Percentiles rank a stretch among this genome's conserved stretches.
These are phyloP conservation scores for Amniculicola lignicola DNA, from an alignment of 495 filamentous ascomycete genomes.

Conservation along the genomic window DNA sequence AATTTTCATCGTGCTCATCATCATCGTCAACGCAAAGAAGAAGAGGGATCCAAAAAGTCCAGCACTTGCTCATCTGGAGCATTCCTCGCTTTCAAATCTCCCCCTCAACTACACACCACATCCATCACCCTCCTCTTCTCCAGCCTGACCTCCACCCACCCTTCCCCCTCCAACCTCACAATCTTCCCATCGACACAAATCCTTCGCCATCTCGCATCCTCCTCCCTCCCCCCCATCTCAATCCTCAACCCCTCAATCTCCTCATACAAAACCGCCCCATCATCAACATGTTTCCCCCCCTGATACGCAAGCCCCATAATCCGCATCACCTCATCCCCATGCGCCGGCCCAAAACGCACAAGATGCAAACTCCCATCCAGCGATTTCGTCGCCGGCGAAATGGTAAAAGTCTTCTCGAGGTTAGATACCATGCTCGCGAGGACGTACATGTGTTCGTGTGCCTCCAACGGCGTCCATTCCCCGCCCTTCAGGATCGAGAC, in stretches of 20 bases:
- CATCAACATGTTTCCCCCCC: conserved; percentile 64
- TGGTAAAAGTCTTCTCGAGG: conserved; percentile 73
- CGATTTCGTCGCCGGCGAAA: conserved; percentile 66
- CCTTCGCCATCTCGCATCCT: conserved; percentile 68
- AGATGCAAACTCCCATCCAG: conserved; percentile 65
- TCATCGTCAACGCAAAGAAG: too few species aligned
- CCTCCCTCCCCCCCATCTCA: conserved; percentile 58
- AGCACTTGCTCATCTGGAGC: too few species aligned
- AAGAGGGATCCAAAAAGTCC: too few species aligned
- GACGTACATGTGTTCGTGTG: conserved; percentile 64
- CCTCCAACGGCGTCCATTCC: conserved; percentile 38
- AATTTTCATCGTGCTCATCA: too few species aligned
- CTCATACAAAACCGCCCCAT: conserved; percentile 63
- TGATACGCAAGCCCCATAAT: conserved; percentile 75
- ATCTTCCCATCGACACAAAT: conserved; percentile 89
- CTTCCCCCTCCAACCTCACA: conserved; percentile 63
- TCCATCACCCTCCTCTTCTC: conserved; percentile 34
- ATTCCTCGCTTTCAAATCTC: too few species aligned
- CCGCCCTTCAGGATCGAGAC: conserved; percentile 47
- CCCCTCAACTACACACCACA: conserved; percentile 12
- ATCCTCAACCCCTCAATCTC: conserved; percentile 61
- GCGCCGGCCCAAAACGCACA: conserved; percentile 67
- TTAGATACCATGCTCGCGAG: conserved; percentile 71
- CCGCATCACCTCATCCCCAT: conserved; percentile 62
- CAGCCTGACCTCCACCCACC: conserved; percentile 65